These are phyloP conservation scores for Gyrodon lividus DNA, from an alignment of 768 basidiomycete species.

Conservation along the genomic window DNA sequence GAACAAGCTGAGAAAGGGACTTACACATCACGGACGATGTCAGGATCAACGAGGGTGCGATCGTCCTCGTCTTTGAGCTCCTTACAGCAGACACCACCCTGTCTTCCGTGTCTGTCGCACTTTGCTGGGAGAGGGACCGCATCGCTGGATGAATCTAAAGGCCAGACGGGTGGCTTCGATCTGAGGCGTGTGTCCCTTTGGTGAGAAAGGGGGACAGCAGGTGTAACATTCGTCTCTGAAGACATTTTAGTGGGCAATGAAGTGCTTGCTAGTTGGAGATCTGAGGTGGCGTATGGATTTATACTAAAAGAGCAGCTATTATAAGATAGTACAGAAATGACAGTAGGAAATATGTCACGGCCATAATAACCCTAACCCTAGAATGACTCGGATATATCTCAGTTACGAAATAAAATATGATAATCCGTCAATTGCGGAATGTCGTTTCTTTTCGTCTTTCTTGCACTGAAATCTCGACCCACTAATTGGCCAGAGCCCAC, in stretches of 20 bases:
- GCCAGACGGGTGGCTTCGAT: slow-evolving; percentile 61
- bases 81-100: slow-evolving; percentile 80
- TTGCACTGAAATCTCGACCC: background rate
- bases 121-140: slow-evolving; percentile 51
- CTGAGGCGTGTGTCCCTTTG: slow-evolving; percentile 8
- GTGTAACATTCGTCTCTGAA: slow-evolving; percentile 11
- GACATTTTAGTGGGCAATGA: slow-evolving; percentile 15
- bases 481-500: background rate
- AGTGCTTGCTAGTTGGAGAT: background rate
- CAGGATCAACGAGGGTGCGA: slow-evolving; percentile 80
- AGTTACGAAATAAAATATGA: too few species aligned
- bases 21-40: slow-evolving; percentile 84
- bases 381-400: too few species aligned
- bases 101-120: slow-evolving; percentile 53
- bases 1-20: slow-evolving; percentile 21
- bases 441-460: too few species aligned
- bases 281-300: slow-evolving; percentile 5
- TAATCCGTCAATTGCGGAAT: too few species aligned
- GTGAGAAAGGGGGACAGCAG: slow-evolving; percentile 21
- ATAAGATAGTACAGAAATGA: background rate
- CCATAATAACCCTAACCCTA: too few species aligned
- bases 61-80: slow-evolving; percentile 81
- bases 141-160: slow-evolving; percentile 46
- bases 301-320: background rate
- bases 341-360: too few species aligned